A percentile compares a stretch with the other conserved stretches of the same genome.
phyloP scores from a whole-genome alignment of 495 filamentous ascomycete genomes.

The Aspergillus avenaceus region DNA sequence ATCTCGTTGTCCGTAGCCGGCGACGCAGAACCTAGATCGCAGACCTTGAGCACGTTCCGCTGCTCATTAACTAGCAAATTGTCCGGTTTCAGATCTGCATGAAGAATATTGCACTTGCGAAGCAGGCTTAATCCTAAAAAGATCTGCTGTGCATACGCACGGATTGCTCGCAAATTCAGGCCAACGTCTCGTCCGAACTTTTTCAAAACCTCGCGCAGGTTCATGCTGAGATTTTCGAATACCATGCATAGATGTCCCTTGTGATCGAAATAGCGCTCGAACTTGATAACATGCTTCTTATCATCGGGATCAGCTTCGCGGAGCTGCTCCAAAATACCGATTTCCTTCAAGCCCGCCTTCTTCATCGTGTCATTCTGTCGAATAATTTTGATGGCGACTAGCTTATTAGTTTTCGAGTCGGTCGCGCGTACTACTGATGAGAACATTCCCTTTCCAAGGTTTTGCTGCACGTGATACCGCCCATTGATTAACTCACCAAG shows the following conservation, averaged over 20 bases:
- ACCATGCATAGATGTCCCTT: constrained; percentile 94
- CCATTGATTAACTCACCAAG: constrained; percentile 83
- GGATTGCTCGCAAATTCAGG: constrained; percentile 79
- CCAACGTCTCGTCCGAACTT: constrained; percentile 94
- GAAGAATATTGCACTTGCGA: constrained; percentile 86
- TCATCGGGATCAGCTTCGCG: constrained; percentile 79
- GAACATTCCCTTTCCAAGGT: constrained; percentile 94
- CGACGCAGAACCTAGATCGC: constrained; percentile 91
- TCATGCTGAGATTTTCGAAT: constrained; percentile 91
- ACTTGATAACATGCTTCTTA: constrained; percentile 86
- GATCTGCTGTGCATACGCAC: constrained; percentile 88
- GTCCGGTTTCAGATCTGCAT: constrained; percentile 96
- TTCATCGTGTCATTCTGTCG: constrained; percentile 89
- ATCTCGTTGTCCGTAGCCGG: constrained; percentile 87
- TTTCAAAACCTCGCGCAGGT: constrained; percentile 91
- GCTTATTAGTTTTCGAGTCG: constrained; percentile 65
- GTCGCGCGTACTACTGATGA: constrained; percentile 90
- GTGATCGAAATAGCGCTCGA: constrained; percentile 85
- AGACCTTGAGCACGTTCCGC: constrained; percentile 84
- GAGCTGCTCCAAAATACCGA: constrained; percentile 82
- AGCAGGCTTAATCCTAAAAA: constrained; percentile 83
- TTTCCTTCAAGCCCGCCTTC: constrained; percentile 93
- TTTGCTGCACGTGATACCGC: constrained; percentile 80
- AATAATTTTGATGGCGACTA: constrained; percentile 91
- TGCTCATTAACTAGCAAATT: constrained; percentile 89